These are phyloP conservation scores for Pogostemon cablin DNA, from an alignment of 257 asterid species.

Conservation along the genomic window DNA sequence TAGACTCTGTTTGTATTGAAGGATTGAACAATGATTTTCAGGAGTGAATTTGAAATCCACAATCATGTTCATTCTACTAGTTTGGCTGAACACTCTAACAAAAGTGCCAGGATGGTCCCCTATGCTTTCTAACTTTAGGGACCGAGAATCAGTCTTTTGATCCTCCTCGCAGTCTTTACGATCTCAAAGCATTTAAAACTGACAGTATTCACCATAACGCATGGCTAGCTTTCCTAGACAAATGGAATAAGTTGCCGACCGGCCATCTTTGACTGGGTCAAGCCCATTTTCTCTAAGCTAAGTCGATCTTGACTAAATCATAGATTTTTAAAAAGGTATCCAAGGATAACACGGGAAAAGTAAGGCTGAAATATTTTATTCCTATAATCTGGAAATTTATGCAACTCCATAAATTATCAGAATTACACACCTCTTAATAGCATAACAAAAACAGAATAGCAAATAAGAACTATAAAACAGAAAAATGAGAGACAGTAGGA, in stretches of 20 bases:
- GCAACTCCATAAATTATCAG: conserved; percentile 1
- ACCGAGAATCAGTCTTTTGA: too few relatives aligned
- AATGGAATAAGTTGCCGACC: conserved; percentile 13
- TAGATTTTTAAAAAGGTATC: too few relatives aligned
- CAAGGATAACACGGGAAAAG: neutral
- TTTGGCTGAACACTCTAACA: neutral
- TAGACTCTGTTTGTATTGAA: conserved; percentile 6
- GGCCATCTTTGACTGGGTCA: too few relatives aligned
- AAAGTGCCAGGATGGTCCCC: too few relatives aligned
- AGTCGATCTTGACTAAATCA: too few relatives aligned
- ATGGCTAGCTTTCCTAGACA: conserved; percentile 33
- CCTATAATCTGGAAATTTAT: conserved; percentile 12
- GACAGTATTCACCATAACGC: conserved; percentile 33
- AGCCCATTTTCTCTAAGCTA: too few relatives aligned
- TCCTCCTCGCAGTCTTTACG: conserved; percentile 1
- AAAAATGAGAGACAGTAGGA: neutral
- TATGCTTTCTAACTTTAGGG: too few relatives aligned
- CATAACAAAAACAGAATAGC: neutral
- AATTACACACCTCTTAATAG: conserved; percentile 3
- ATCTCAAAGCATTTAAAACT: conserved; percentile 12
- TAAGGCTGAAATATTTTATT: neutral
- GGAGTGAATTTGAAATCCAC: neutral
- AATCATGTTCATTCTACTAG: neutral
- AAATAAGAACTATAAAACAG: neutral
- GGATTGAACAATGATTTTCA: neutral